These are phyloP conservation scores for Mariannaea sp. DNA, from an alignment of 2,329 filamentous ascomycete genomes.

Conservation along the genomic window DNA sequence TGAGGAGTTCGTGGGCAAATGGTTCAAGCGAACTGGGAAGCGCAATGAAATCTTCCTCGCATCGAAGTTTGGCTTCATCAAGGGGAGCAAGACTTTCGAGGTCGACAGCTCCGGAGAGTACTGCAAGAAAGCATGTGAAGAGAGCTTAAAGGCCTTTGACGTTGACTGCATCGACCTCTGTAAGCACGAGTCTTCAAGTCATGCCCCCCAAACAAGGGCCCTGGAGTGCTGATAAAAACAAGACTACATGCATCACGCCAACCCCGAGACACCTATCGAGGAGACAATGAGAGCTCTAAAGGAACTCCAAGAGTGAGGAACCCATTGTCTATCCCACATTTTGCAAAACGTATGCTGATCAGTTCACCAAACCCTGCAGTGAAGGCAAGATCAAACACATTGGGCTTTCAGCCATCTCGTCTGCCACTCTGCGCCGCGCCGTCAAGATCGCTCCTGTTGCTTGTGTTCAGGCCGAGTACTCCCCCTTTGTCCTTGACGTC, in stretches of 20 bases:
- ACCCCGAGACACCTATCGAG: conserved; percentile 49
- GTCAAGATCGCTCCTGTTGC: conserved; percentile 54
- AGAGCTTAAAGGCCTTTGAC: conserved; percentile 45
- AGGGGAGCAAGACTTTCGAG: conserved; percentile 11
- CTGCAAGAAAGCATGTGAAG: conserved; percentile 28
- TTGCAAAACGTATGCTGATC: neutral
- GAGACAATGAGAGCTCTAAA: conserved; percentile 54
- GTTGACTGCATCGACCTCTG: conserved; percentile 57
- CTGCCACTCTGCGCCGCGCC: conserved; percentile 55
- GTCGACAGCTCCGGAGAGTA: conserved; percentile 8
- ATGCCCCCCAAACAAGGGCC: accelerated
- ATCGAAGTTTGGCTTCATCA: conserved; percentile 38
- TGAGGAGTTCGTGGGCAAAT: conserved; percentile 53
- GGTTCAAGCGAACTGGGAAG: conserved; percentile 51
- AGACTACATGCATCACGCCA: conserved; percentile 53
- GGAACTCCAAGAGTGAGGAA: conserved; percentile 43
- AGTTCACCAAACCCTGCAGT: no score
- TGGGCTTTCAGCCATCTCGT: conserved; percentile 54
- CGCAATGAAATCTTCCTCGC: conserved; percentile 52
- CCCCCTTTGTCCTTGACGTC: conserved; percentile 60
- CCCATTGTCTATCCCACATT: neutral
- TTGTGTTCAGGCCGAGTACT: conserved; percentile 60
- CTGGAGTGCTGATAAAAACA: neutral
- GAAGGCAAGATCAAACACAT: conserved; percentile 61
- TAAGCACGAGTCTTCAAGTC: neutral